phyloP scores from a whole-genome alignment of 2,329 filamentous ascomycete genomes.

The Penicillium glabrum region DNA sequence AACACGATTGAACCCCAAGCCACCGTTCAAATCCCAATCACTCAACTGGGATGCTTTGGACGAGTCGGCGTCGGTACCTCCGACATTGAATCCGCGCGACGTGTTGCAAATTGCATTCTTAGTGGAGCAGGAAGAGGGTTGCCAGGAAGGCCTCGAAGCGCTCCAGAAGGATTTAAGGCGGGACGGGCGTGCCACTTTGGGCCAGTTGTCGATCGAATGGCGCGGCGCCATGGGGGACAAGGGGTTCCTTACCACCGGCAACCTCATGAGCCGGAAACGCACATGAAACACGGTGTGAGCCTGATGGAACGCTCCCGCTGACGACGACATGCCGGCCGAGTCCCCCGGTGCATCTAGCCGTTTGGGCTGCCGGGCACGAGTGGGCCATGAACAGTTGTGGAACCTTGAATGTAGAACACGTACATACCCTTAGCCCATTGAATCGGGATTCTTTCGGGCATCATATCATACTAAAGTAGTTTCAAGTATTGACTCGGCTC shows the following conservation, averaged over 20 bases:
- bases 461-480: not conserved
- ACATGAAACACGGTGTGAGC: conserved; percentile 23
- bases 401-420: not conserved
- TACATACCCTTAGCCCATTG: not conserved
- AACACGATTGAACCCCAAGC: conserved; percentile 51
- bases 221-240: conserved; percentile 84
- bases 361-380: conserved; percentile 13
- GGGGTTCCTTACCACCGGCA: conserved; percentile 84
- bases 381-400: not conserved
- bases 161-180: conserved; percentile 49
- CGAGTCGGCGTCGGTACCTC: conserved; percentile 34
- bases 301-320: conserved; percentile 3
- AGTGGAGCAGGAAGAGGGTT: conserved; percentile 54
- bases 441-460: not conserved
- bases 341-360: conserved; percentile 16
- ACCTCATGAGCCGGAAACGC: conserved; percentile 56
- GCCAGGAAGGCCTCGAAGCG: conserved; percentile 53
- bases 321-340: conserved; percentile 7
- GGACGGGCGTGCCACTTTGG: conserved; percentile 63
- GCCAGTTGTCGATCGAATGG: conserved; percentile 85
- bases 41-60: conserved; percentile 55
- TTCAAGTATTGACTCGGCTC: not conserved
- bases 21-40: conserved; percentile 54
- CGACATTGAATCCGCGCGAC: conserved; percentile 61
- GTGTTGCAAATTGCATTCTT: conserved; percentile 66